Evolutionary conservation across 345 rosid species (phyloP), one percentile per base, ranked within the genome.

Genomic region (Lepidium didymum): DNA sequence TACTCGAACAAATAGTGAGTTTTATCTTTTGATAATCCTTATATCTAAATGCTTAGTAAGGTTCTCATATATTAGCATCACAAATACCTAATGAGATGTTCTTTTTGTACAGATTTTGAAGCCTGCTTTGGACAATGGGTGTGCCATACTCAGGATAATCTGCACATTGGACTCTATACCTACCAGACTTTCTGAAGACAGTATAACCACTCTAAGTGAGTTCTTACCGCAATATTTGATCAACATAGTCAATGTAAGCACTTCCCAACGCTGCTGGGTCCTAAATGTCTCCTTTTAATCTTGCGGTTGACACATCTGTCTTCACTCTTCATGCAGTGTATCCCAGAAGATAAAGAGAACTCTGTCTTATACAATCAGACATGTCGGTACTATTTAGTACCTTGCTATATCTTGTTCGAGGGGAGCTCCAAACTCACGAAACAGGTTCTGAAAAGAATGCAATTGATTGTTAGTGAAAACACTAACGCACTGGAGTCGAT

Each of bases 71-170:
- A 29, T 41, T 56, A 31, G 15, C 14, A 52, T 5, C 19, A 7
- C 16, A 11, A 33, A 33, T 67, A 40, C 47, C 15, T 36, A 50
- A 21, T 23, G 36, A 11, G 41, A 59, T 9, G 31, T 53, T 58
- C 31, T 73, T 57, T 43, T 40, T 49, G 70, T 72, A 15, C 81
- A 90, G 97, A 68, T 62, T 54, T 63, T 63, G 56, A 76, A 77
- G 70, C 91, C 79, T 51, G 71, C 72, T 21, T 49, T 86, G 9
- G 90, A 82, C 44, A 90, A 93, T 73, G 82, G 81, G 8, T 82
- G 89, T 78, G 90, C 88, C 54, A 62, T 90, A 82, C 87, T 93
- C 49, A 80, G 86, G 72, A 73, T 90, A 68, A 87, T 93, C 49
- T 55, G 69, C 34, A 57, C 7, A 4, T 76, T 93, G 70, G 97